Base-by-base conservation (phyloP, 768 basidiomycete species). In the Tephrocybe rancida region DNA sequence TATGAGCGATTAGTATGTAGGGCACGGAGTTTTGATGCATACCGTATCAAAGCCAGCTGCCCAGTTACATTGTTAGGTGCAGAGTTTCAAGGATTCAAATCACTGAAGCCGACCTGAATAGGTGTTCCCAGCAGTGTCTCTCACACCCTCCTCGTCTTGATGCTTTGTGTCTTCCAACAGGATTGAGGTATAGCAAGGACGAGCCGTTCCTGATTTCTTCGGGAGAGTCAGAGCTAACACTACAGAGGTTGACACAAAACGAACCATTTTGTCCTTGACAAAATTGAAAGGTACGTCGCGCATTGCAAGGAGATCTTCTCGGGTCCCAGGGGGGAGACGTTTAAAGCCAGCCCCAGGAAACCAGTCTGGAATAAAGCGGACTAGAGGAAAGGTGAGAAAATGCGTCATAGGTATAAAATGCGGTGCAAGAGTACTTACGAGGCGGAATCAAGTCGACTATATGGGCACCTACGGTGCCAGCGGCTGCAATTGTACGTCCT, bases 301-400 rank as follows among this genome's bases (percentile, higher is more conserved):
- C 44, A 55, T 45, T 13, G 32, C 43, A 34, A 37, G 44, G 24
- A 44, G 34, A 14, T 24, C 30, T 22, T 46, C 43, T 44, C 30
- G 41, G 5, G 27, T 45, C 24, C 26, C 51, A n/a, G 21, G n/a
- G 2, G 43, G 30, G 19, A 45, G 34, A 10, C 32, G 8, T 35
- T 45, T 26, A 43, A 53, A 53, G 3, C 32, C 29, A 32, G 64
- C 60, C 14, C 66, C 66, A 13, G 66, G 66, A 21, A 63, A 61
- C 66, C 64, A 67, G 7, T 44, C 44, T 26, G 64, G 66, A 26
- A 69, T n/a, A 39, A 65, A 60, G 44, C 58, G 62, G 48, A 69
- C 55, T 14, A 47, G 26, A 14, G 59, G 64, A 39, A 66, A 42
- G n/a, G 60, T 45, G 41, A 42, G 39, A 24, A 42, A 42, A 42